These are phyloP conservation scores for Carpinus viminea DNA, from an alignment of 306 rosid genomes.

Conservation along the genomic window DNA sequence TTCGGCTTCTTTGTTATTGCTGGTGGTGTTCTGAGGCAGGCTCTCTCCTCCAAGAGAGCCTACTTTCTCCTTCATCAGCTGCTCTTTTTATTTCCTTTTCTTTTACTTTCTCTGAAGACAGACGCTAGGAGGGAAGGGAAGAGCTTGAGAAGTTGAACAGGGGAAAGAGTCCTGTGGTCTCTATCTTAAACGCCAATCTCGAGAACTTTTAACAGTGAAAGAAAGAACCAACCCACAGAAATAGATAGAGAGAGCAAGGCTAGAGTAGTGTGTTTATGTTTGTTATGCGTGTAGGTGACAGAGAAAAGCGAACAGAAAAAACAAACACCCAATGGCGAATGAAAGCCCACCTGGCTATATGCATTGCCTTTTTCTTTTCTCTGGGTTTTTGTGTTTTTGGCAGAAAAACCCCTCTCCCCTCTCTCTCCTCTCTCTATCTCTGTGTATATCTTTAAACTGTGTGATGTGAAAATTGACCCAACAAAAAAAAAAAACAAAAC, in stretches of 20 bases:
- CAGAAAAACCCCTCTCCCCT: constrained; percentile 14
- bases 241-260: constrained; percentile 27
- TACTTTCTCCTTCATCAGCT: constrained; percentile 85
- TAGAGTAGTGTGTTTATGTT: constrained; percentile 27
- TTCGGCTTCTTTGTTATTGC: constrained; percentile 35
- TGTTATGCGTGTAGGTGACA: constrained; percentile 42
- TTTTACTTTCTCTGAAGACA: constrained; percentile 17
- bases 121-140: constrained; percentile 9
- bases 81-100: background rate
- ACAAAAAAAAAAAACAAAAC: constrained; percentile 20
- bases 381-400: background rate
- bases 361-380: background rate
- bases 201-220: constrained; percentile 35
- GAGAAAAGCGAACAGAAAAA: constrained; percentile 37
- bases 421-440: background rate
- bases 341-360: constrained; percentile 40
- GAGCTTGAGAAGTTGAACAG: constrained; percentile 11
- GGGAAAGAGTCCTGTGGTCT: constrained; percentile 29
- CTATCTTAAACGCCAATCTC: constrained; percentile 57
- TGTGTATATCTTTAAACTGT: constrained; percentile 28
- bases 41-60: constrained; percentile 98
- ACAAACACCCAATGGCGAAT: constrained; percentile 36
- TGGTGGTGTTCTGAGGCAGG: constrained; percentile 51
- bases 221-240: constrained; percentile 31
- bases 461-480: constrained; percentile 44